Conservation (phyloP, 352 stramenopile genomes). For the Pythium brachiatum region DNA sequence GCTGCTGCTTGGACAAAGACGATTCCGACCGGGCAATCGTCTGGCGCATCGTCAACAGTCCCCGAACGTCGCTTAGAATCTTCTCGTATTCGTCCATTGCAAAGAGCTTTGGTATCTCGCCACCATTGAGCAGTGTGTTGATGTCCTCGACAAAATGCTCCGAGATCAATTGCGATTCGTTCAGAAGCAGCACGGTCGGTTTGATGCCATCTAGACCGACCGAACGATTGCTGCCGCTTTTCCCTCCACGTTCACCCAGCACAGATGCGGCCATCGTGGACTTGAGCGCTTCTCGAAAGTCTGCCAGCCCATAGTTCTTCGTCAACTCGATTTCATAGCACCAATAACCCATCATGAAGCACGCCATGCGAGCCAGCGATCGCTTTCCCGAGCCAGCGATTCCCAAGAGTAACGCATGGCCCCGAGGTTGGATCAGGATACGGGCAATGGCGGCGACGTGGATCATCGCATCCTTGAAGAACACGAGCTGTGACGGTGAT, state of each 20-base stretch:
- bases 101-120: conserved; percentile 87
- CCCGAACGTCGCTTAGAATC: conserved; percentile 62
- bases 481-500: conserved; percentile 50
- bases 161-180: conserved; percentile 81
- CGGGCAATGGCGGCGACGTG: conserved; percentile 83
- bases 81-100: conserved; percentile 79
- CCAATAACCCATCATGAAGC: conserved; percentile 70
- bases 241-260: conserved; percentile 26
- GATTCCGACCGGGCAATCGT: conserved; percentile 1
- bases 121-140: conserved; percentile 87
- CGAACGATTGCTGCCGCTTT: background rate
- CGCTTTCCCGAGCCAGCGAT: conserved; percentile 86
- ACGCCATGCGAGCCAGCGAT: conserved; percentile 69
- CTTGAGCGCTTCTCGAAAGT: conserved; percentile 90
- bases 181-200: conserved; percentile 77
- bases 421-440: conserved; percentile 81
- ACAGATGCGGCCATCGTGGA: conserved; percentile 43
- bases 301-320: conserved; percentile 78
- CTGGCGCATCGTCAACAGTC: conserved; percentile 27
- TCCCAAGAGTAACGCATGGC: conserved; percentile 85
- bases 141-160: conserved; percentile 86
- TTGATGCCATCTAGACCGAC: background rate
- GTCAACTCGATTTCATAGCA: conserved; percentile 84
- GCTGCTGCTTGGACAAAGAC: background rate
- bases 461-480: conserved; percentile 84